phyloP scores from a whole-genome alignment of 805 yeast species.

The Saturnispora saitoi region DNA sequence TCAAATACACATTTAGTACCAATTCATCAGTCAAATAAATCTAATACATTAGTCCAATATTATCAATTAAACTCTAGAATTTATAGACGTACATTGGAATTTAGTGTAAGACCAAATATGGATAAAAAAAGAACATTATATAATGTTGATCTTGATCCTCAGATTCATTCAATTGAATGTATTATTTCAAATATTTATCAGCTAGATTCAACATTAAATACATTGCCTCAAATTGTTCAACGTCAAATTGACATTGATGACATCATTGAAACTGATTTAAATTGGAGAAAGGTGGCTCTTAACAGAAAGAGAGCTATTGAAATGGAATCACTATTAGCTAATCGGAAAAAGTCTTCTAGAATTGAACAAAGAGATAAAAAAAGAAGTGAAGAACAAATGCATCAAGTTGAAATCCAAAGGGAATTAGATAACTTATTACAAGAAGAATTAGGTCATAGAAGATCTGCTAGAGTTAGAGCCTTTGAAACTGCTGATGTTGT shows the following conservation, averaged over 20 bases:
- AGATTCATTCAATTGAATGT: conserved; percentile 30
- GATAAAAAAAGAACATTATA: not conserved
- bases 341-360: conserved; percentile 68
- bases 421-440: conserved; percentile 12
- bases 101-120: not conserved
- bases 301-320: conserved; percentile 56
- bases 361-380: conserved; percentile 53
- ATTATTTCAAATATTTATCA: conserved; percentile 38
- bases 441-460: conserved; percentile 12
- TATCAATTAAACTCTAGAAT: conserved; percentile 11
- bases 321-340: conserved; percentile 52
- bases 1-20: conserved; percentile 1
- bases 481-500: conserved; percentile 18
- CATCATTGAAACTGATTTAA: conserved; percentile 38
- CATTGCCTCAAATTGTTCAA: conserved; percentile 4
- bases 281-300: conserved; percentile 43
- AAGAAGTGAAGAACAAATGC: conserved; percentile 45
- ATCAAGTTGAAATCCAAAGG: conserved; percentile 38
- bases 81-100: conserved; percentile 1
- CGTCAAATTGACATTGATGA: conserved; percentile 21
- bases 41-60: not conserved
- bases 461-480: conserved; percentile 39
- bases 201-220: conserved; percentile 14
- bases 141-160: conserved; percentile 29
- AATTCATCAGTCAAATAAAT: conserved; percentile 5